Conservation (phyloP, 495 filamentous ascomycete genomes). For the Penicillium macrosclerotiorum region DNA sequence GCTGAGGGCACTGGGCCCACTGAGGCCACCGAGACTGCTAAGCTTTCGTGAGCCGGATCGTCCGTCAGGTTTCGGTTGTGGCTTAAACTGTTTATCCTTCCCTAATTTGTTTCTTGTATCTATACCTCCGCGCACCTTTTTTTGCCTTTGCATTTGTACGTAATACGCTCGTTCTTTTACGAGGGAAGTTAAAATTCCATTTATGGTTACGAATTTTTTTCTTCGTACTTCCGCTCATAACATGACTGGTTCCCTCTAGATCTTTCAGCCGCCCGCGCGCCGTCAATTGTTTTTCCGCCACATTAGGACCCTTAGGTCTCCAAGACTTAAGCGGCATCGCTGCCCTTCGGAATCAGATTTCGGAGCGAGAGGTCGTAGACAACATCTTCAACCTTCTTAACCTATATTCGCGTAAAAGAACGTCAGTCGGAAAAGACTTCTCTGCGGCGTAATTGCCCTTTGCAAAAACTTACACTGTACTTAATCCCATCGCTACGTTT, state of each 20-base stretch:
- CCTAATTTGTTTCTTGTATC: conserved; percentile 1
- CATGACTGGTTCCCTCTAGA: no score
- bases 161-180: conserved; percentile 4
- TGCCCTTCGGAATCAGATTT: conserved; percentile 65
- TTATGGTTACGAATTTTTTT: neutral
- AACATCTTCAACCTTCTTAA: conserved; percentile 97
- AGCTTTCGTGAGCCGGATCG: conserved; percentile 14
- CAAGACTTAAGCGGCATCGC: conserved; percentile 15
- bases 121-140: conserved; percentile 1
- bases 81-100: neutral
- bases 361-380: conserved; percentile 91
- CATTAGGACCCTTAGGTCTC: no score
- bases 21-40: conserved; percentile 11
- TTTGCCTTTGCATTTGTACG: conserved; percentile 2
- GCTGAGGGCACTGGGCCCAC: neutral
- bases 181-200: neutral
- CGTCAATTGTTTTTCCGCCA: no score
- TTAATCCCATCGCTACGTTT: conserved; percentile 91
- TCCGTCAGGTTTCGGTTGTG: no score
- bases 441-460: neutral
- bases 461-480: conserved; percentile 64
- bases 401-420: conserved; percentile 34
- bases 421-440: neutral
- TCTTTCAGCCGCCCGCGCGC: no score
- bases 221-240: no score